A percentile compares a stretch with the other conserved stretches of the same genome.
Evolutionary conservation across 2,329 filamentous ascomycete species (phyloP).

Genomic region (Pseudogymnoascus sp.): DNA sequence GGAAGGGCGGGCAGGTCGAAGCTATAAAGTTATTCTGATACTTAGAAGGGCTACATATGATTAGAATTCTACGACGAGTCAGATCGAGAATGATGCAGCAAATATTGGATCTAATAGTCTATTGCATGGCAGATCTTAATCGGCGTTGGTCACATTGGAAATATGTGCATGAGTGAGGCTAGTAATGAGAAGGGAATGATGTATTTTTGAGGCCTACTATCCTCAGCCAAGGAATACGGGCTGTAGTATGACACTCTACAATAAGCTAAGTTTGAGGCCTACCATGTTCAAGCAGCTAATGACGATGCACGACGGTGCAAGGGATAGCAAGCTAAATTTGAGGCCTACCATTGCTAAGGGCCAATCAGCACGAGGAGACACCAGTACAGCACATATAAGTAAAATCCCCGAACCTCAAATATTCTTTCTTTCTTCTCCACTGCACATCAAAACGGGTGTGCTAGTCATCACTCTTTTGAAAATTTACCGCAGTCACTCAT

Average conservation of each 20-base stretch:
- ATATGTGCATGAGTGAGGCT: not conserved
- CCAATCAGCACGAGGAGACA: not conserved
- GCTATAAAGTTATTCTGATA: not conserved
- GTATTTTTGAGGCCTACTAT: not conserved
- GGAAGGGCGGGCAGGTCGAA: not conserved
- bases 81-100: not conserved
- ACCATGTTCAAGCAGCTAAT: not conserved
- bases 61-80: not conserved
- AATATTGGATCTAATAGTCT: not conserved
- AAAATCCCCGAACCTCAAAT: not conserved
- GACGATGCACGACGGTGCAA: not conserved
- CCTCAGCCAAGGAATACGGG: not conserved
- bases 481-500: not conserved
- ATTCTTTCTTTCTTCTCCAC: not conserved
- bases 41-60: not conserved
- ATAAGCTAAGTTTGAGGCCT: not conserved
- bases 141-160: not conserved
- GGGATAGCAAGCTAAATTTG: not conserved
- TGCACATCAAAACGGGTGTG: not conserved
- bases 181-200: not conserved
- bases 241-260: not conserved
- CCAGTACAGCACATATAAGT: not conserved
- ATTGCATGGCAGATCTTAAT: not conserved
- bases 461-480: not conserved
- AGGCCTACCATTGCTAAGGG: not conserved